Base-by-base conservation (phyloP, 2,329 filamentous ascomycete species). In the Fusarium xyrophilum region DNA sequence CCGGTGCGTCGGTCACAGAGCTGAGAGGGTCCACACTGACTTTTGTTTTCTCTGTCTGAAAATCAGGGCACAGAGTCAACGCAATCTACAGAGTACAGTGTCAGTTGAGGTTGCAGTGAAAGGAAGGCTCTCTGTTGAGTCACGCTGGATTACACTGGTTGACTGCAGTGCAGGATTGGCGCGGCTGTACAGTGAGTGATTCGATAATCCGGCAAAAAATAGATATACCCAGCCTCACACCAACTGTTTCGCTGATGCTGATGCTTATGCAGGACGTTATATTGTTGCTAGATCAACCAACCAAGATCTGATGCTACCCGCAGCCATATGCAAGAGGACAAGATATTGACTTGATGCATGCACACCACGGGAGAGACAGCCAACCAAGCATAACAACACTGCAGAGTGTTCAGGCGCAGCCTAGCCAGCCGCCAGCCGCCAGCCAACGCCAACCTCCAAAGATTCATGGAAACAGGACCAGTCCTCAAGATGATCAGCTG, bases 1-100 rank as follows among this genome's bases (percentile, higher is more conserved):
- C 65, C 65, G 65, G 65, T 61, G 60, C 48, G 36, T 67, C 65
- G 65, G 65, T 55, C 68, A 65, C 65, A 68, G 62, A 65, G 61
- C 48, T 28, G 28, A 28, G 21, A 19, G 61, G 36, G 14, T 40
- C 62, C 63, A 65, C 63, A 50, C 8, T 55, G n/a, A 47, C 25
- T 39, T 42, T 28, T 48, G 30, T 43, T 44, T 42, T 56, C 25
- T 36, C 43, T 36, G 46, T 28, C 39, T 44, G 27, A 35, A 60
- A 66, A 66, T 52, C 63, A 66, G 57, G 63, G 63, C 61, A 65
- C 33, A 42, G 27, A 32, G 57, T 35, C 60, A 44, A 63, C 60
- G 61, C 46, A 64, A 64, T 64, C 38, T 65, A 65, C 62, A 65
- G 62, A 65, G 54, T 65, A 65, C 62, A 65, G 62, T 65, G 54